phyloP scores from a whole-genome alignment of 2,329 filamentous ascomycete species.

The Akanthomyces lecanii region DNA sequence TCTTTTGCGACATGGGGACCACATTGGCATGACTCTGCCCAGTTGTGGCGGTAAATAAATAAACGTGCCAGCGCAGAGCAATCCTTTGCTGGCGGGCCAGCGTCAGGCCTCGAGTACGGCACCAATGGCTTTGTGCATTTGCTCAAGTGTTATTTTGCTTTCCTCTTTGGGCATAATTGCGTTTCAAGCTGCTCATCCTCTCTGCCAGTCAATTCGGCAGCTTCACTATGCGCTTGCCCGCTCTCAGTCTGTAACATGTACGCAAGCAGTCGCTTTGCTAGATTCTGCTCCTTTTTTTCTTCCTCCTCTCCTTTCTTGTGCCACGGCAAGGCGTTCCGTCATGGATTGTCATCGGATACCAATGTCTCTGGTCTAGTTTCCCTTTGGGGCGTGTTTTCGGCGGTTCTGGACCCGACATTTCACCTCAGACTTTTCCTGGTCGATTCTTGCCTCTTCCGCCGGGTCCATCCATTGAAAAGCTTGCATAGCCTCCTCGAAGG shows the following conservation, averaged over 20 bases:
- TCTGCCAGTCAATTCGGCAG: neutral
- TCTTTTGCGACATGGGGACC: neutral
- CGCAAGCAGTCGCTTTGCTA: too few relatives aligned
- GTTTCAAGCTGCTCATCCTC: neutral
- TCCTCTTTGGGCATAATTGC: neutral
- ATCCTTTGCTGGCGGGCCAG: neutral
- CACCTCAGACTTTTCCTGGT: neutral
- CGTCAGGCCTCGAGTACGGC: neutral
- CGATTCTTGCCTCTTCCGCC: neutral
- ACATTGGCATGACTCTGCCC: neutral
- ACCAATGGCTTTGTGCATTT: neutral
- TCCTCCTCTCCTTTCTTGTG: neutral
- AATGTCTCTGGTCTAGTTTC: neutral
- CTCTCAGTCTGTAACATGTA: neutral
- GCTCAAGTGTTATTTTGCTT: neutral
- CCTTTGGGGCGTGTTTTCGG: neutral
- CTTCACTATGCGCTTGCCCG: neutral
- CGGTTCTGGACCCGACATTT: neutral
- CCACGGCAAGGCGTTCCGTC: neutral
- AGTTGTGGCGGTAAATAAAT: constrained; percentile 11
- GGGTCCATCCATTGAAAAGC: neutral
- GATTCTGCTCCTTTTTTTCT: neutral
- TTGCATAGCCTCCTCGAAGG: neutral
- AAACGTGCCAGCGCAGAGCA: constrained; percentile 4
- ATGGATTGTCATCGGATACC: neutral